Evolutionary conservation across 2,329 filamentous ascomycete genomes (phyloP).

Genomic region (Camptophora hylomeconis): DNA sequence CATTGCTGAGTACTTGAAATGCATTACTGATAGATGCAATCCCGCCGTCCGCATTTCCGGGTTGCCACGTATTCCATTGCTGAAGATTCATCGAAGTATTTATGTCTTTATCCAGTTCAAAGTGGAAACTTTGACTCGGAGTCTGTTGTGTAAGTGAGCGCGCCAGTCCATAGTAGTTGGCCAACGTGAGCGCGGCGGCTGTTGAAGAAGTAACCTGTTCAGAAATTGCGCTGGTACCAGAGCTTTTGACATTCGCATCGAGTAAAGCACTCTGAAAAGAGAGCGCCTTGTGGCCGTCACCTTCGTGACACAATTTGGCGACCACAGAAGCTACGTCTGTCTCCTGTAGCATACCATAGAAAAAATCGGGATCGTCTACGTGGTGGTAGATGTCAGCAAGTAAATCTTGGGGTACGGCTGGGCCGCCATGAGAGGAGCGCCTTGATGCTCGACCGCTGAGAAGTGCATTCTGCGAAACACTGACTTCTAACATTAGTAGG

Average conservation of each 20-base stretch:
- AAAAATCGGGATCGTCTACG: conserved; percentile 90
- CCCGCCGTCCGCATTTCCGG: too few species aligned
- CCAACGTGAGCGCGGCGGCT: too few species aligned
- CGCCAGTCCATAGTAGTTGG: too few species aligned
- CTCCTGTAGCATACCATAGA: conserved; percentile 76
- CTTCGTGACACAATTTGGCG: conserved; percentile 75
- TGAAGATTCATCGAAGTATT: too few species aligned
- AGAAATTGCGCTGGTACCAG: neutral
- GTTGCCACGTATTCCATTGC: too few species aligned
- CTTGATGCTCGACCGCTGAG: conserved; percentile 36
- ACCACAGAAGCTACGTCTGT: conserved; percentile 67
- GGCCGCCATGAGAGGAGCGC: conserved; percentile 49
- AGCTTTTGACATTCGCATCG: conserved; percentile 58
- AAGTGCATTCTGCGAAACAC: conserved; percentile 37
- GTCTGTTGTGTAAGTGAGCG: too few species aligned
- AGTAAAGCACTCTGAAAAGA: conserved; percentile 84
- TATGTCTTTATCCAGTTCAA: too few species aligned
- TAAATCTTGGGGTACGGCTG: conserved; percentile 48
- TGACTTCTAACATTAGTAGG: conserved; percentile 51
- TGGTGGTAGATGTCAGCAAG: conserved; percentile 77
- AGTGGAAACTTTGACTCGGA: too few species aligned
- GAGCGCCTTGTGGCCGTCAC: conserved; percentile 72
- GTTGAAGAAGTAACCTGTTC: too few species aligned
- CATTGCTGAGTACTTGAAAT: too few species aligned
- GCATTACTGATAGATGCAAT: too few species aligned